Base-by-base conservation (phyloP, 78 protist species). In the Andalucia godoyi region DNA sequence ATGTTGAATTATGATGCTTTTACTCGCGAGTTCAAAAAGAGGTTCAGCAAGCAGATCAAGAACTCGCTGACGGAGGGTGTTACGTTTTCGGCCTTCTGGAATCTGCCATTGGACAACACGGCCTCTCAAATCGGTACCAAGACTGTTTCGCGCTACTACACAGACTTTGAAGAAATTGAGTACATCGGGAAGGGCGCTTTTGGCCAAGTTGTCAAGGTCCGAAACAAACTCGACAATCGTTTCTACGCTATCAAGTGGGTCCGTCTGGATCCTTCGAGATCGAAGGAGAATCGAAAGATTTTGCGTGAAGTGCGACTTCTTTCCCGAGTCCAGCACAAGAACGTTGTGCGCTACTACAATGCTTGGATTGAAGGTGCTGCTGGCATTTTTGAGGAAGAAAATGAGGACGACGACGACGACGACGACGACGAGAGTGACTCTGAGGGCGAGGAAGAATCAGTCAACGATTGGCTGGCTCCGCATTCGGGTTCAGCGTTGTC, bases 131-230 rank as follows among this genome's bases (percentile, higher is more conserved):
- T 29, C 21, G 21, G 60, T 21, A 55, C 21, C 21, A 21, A 30
- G 25, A 21, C 21, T 21, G 25, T 18, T 21, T 55, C 60, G 21
- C 21, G 60, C 21, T 55, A 55, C 21, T 29, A 21, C n/a, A 55
- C 60, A 29, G 74, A 70, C 13, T 70, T 70, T 70, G 70, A 60
- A 42, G n/a, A 4, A 27, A 5, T 57, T 29, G n/a, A 29, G 8
- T 4, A 29, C 37, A 4, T 70, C 27, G 74, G 74, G 4, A 12
- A 13, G 7, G 74, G 74, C 4, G 74, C 53, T 8, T 70, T 70
- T 9, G 74, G 74, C 5, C 49, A 52, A 70, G 74, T 70, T 57
- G 13, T 43, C 4, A 38, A 57, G 4, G 74, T 57, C 12, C 18
- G 64, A 34, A 38, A 70, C 33, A 46, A 62, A 62, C 53, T 38